Evolutionary conservation across 2,329 filamentous ascomycete genomes (phyloP), one percentile per base, ranked within the genome.

Genomic region (Calonectria henricotiae): DNA sequence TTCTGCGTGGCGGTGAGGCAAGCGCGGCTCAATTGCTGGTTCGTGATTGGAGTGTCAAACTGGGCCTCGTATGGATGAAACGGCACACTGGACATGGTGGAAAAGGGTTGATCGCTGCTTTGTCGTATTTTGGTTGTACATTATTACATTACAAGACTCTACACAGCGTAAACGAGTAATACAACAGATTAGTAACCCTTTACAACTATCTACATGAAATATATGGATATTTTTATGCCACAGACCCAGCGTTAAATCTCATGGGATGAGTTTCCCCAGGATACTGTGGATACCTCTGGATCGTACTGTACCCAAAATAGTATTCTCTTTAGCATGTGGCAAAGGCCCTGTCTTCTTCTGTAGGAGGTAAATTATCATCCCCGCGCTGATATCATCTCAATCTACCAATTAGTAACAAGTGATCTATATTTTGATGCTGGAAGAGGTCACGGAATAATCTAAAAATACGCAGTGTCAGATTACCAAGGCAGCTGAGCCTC

Each of bases 261-360:
- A 32, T 54, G 47, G 47, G 47, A 54, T 20, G 47, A 54, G 47
- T 15, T 17, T 30, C 27, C 8, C 8, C 27, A 35, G 12, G 35
- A 41, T 17, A 2, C 12, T 7, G 9, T n/a, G 17, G 5, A 7
- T n/a, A 5, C 15, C 1, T 30, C 15, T 4, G 23, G 20, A 4
- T 51, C 51, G 4, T 71, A 71, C 43, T 71, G 65, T n/a, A 44
- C 54, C 1, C 69, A 71, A 9, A 58, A 62, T 20, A 63, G 30
- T 15, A 20, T 68, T 5, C 7, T 61, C 1, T 69, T 71, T 17
- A 32, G 41, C 1, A 64, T 66, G 1, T 71, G 66, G 69, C 69
- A 71, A 15, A 37, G 69, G 23, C 37, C 47, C 1, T 69, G 69
- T 37, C 55, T 71, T 25, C 32, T 71, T 41, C 13, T 71, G 2